Percentiles rank a stretch among this genome's conserved stretches.
phyloP scores from a whole-genome alignment of 2,329 filamentous ascomycete genomes.

The Thelonectria olida region DNA sequence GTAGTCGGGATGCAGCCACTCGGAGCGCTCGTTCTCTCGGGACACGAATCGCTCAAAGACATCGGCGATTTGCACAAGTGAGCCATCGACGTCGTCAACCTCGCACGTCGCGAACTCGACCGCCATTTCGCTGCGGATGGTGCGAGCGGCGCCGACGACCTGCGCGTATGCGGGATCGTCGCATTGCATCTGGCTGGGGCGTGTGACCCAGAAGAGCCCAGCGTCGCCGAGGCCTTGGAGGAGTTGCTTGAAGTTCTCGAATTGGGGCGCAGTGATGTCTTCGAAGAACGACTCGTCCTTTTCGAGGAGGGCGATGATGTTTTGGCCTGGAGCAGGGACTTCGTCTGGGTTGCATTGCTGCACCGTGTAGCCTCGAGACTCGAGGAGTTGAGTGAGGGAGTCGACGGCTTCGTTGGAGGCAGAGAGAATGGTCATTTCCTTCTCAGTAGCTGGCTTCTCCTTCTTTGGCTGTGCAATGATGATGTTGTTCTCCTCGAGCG shows the following conservation, averaged over 20 bases:
- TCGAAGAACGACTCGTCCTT: conserved; percentile 39
- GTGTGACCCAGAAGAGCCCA: conserved; percentile 45
- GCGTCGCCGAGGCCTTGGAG: not conserved
- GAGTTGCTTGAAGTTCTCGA: conserved; percentile 23
- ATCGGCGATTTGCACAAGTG: conserved; percentile 10
- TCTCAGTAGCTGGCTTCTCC: not conserved
- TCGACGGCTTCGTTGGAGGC: not conserved
- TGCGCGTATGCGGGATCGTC: conserved; percentile 39
- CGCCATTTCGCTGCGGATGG: conserved; percentile 41
- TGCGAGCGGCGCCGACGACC: conserved; percentile 41
- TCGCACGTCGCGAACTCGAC: conserved; percentile 44
- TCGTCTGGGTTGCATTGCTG: conserved; percentile 25
- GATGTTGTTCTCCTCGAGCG: conserved; percentile 24
- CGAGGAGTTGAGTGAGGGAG: conserved; percentile 12
- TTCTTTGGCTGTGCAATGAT: conserved; percentile 18
- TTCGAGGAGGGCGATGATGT: conserved; percentile 42
- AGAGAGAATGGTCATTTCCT: conserved; percentile 4
- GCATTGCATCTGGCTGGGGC: conserved; percentile 38
- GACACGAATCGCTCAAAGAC: conserved; percentile 35
- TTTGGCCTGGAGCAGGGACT: conserved; percentile 24
- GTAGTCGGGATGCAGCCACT: conserved; percentile 38
- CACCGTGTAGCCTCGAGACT: conserved; percentile 27
- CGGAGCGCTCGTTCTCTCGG: conserved; percentile 24
- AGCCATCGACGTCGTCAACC: conserved; percentile 31
- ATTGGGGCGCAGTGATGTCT: conserved; percentile 28